Percentiles rank a stretch among this genome's conserved stretches.
These are phyloP conservation scores for Phytophthora citricola DNA, from an alignment of 352 stramenopile genomes.

Conservation along the genomic window DNA sequence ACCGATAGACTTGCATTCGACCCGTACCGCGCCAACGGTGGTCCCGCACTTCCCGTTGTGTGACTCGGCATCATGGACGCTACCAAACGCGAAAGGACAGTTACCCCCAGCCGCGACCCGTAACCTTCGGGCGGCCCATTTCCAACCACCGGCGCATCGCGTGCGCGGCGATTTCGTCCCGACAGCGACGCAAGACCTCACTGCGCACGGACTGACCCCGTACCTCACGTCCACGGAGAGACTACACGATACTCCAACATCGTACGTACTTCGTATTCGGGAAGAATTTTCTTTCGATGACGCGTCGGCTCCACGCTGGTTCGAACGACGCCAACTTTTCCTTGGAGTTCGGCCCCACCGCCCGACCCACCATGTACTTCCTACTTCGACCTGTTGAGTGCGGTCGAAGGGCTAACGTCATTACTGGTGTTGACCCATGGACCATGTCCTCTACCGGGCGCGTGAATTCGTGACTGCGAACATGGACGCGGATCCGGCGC, in stretches of 20 bases:
- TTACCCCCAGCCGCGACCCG: background rate
- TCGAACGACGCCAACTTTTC: background rate
- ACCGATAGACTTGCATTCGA: background rate
- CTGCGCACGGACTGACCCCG: background rate
- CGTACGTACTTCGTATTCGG: background rate
- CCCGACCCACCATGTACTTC: background rate
- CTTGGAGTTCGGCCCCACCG: background rate
- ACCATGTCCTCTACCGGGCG: background rate
- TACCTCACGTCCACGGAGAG: background rate
- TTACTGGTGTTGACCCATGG: background rate
- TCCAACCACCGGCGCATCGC: background rate
- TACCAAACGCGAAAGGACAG: background rate
- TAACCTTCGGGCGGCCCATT: background rate
- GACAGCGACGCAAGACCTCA: background rate
- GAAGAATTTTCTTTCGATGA: background rate
- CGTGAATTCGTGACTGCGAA: background rate
- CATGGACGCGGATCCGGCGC: background rate
- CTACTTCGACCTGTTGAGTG: constrained; percentile 1
- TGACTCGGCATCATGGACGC: background rate
- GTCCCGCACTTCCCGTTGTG: background rate
- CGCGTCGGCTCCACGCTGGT: background rate
- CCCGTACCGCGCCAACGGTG: background rate
- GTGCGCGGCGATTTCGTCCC: background rate
- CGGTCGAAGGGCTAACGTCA: background rate
- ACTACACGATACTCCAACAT: background rate